phyloP scores from a whole-genome alignment of 2,329 filamentous ascomycete species.

The Aspergillus chevalieri region DNA sequence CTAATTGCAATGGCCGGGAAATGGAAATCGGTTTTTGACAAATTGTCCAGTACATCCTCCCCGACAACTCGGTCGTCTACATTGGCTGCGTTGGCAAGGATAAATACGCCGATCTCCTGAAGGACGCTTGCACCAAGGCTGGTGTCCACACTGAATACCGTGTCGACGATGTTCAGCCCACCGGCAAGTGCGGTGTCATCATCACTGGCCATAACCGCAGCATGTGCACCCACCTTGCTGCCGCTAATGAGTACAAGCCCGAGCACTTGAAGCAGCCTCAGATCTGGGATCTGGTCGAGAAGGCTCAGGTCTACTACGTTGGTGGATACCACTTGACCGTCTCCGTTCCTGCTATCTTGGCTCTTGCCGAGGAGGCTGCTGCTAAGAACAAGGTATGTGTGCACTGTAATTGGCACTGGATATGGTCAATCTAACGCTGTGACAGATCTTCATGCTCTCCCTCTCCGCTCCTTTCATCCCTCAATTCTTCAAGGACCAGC shows the following conservation, averaged over 20 bases:
- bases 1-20: background rate
- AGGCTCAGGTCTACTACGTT: constrained; percentile 83
- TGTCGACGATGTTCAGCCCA: constrained; percentile 74
- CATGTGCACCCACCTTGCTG: constrained; percentile 90
- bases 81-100: constrained; percentile 91
- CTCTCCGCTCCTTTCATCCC: constrained; percentile 93
- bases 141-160: constrained; percentile 94
- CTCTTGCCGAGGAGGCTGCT: constrained; percentile 83
- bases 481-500: constrained; percentile 94
- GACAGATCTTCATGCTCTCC: constrained; percentile 70
- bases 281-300: constrained; percentile 87
- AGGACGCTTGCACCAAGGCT: constrained; percentile 76
- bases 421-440: constrained; percentile 4
- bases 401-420: background rate
- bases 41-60: constrained; percentile 70
- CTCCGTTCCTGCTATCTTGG: constrained; percentile 82
- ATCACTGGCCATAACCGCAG: constrained; percentile 95
- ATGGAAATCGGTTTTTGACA: background rate
- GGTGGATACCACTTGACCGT: constrained; percentile 98
- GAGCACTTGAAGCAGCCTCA: constrained; percentile 86
- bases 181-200: constrained; percentile 90
- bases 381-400: constrained; percentile 68
- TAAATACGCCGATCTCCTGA: constrained; percentile 86
- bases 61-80: constrained; percentile 83
- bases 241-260: constrained; percentile 94